Percentiles rank a stretch among this genome's conserved stretches.
Conservation (phyloP, 2,329 filamentous ascomycete genomes). For the Fusarium sp. region DNA sequence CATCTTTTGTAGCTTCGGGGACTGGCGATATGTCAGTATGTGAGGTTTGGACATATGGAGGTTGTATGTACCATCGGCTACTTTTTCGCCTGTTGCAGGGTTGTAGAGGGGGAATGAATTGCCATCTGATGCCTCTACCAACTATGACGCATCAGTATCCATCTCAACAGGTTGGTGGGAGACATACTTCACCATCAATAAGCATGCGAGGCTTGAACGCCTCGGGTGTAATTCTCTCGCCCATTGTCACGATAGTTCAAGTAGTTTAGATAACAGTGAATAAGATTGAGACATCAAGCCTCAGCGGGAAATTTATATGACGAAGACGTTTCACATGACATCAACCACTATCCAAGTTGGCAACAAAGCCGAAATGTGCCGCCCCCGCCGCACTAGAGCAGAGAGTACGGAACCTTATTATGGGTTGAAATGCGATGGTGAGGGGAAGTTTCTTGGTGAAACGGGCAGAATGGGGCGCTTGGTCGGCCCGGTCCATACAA, state of each 20-base stretch:
- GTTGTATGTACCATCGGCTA: conserved; percentile 23
- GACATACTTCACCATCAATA: conserved; percentile 32
- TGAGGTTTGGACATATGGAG: fast-evolving
- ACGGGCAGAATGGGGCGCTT: neutral
- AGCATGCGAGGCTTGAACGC: conserved; percentile 25
- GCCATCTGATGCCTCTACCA: conserved; percentile 34
- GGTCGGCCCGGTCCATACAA: neutral
- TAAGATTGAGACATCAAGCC: neutral
- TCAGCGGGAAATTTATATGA: neutral
- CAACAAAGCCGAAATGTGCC: conserved; percentile 3
- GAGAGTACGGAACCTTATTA: neutral
- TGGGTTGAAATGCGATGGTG: neutral
- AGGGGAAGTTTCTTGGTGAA: neutral
- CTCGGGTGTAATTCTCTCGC: neutral
- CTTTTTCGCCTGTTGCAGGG: conserved; percentile 29
- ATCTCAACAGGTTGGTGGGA: fast-evolving
- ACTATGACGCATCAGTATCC: conserved; percentile 4
- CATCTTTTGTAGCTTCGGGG: conserved; percentile 57
- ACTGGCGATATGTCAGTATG: neutral
- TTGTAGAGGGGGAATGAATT: conserved; percentile 36
- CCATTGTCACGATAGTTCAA: neutral
- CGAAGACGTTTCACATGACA: conserved; percentile 11
- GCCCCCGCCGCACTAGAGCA: neutral
- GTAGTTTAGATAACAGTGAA: neutral
- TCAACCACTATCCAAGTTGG: neutral